phyloP scores from a whole-genome alignment of 2,329 filamentous ascomycete genomes.

The Capronia americana region DNA sequence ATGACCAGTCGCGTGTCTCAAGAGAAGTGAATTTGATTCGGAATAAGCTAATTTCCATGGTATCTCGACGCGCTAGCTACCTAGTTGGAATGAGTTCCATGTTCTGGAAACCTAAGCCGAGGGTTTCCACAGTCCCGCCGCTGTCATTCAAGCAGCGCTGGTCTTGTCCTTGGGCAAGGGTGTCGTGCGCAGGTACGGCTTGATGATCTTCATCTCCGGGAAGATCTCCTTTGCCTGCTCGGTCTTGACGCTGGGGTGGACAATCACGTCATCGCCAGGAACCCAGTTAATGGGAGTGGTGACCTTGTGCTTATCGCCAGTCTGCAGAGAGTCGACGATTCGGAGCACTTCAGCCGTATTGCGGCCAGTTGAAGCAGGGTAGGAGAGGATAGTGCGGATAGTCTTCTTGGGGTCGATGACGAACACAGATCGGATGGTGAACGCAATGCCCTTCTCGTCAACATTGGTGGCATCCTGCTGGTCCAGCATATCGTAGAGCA shows the following conservation, averaged over 20 bases:
- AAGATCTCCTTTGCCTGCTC: slow-evolving; percentile 65
- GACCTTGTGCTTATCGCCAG: slow-evolving; percentile 65
- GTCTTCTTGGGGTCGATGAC: slow-evolving; percentile 70
- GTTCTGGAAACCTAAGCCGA: neutral
- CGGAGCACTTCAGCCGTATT: slow-evolving; percentile 64
- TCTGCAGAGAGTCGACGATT: slow-evolving; percentile 65
- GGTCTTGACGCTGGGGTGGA: slow-evolving; percentile 64
- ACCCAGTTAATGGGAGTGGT: slow-evolving; percentile 69
- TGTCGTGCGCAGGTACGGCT: slow-evolving; percentile 67
- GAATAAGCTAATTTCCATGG: neutral
- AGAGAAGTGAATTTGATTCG: neutral
- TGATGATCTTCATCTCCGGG: slow-evolving; percentile 66
- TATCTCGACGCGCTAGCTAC: slow-evolving; percentile 3
- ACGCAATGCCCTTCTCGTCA: slow-evolving; percentile 58
- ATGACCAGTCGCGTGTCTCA: slow-evolving; percentile 3
- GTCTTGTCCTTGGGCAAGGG: slow-evolving; percentile 66
- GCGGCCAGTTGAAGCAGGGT: slow-evolving; percentile 66
- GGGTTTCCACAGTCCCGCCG: neutral
- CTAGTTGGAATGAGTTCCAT: neutral
- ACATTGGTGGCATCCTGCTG: slow-evolving; percentile 52
- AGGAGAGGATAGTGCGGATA: slow-evolving; percentile 67
- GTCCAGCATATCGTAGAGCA: slow-evolving; percentile 51
- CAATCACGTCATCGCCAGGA: slow-evolving; percentile 65
- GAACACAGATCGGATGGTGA: slow-evolving; percentile 70
- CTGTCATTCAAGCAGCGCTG: slow-evolving; percentile 45